phyloP scores from a whole-genome alignment of 805 yeast species.

The Scheffersomyces stipitis region DNA sequence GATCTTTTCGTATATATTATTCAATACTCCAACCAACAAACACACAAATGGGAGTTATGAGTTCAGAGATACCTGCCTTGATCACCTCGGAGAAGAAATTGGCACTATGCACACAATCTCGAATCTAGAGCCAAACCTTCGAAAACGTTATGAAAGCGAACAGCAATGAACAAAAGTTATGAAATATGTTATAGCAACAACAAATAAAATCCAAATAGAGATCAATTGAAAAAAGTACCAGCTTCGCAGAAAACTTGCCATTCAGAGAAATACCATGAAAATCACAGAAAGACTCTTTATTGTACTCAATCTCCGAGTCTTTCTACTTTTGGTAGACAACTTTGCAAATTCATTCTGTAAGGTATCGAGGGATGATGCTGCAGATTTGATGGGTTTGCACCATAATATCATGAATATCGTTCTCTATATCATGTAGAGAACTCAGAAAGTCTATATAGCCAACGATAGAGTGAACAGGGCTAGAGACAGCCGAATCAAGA shows the following conservation, averaged over 20 bases:
- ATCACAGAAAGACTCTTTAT: too few relatives aligned
- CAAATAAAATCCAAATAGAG: conserved; percentile 26
- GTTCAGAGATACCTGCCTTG: conserved; percentile 21
- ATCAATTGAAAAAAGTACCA: conserved; percentile 33
- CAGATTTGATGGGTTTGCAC: too few relatives aligned
- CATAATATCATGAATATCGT: too few relatives aligned
- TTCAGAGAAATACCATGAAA: conserved; percentile 3
- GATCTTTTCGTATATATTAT: conserved; percentile 27
- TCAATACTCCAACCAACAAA: conserved; percentile 30
- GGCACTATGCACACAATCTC: conserved; percentile 17
- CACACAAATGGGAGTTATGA: conserved; percentile 31
- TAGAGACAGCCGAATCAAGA: too few relatives aligned
- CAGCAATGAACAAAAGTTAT: conserved; percentile 27
- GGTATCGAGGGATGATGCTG: too few relatives aligned
- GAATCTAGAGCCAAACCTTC: conserved; percentile 33
- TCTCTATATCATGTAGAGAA: too few relatives aligned
- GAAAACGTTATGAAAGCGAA: conserved; percentile 30
- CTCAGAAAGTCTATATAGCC: too few relatives aligned
- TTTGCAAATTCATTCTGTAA: too few relatives aligned
- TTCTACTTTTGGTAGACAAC: too few relatives aligned
- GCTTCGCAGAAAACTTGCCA: conserved; percentile 19
- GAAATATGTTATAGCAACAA: conserved; percentile 28
- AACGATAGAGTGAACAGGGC: too few relatives aligned
- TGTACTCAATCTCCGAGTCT: too few relatives aligned
- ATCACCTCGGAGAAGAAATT: conserved; percentile 9